Evolutionary conservation across 768 basidiomycete genomes (phyloP), one percentile per base, ranked within the genome.

Genomic region (Fomitopsis pulvina): DNA sequence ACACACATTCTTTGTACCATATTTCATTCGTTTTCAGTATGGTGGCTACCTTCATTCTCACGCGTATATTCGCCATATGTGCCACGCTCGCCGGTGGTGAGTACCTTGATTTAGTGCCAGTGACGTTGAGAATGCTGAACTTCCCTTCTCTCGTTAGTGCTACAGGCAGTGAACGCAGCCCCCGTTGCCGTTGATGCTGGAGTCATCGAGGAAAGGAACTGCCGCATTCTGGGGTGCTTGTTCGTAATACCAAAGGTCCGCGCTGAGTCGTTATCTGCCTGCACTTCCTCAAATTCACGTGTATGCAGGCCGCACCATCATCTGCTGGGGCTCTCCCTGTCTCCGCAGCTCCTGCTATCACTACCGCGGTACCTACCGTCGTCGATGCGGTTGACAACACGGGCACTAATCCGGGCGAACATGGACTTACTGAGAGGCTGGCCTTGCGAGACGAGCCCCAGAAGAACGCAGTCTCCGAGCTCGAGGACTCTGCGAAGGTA

Each of bases 41-140:
- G 6, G 39, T 49, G 26, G 27, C 39, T 16, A 43, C 40, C 20
- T 54, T 54, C n/a, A 50, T 54, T 26, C 45, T 54, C 18, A 54
- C 52, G 12, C 52, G 48, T 39, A 24, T 45, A 9, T 54, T 54
- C 24, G 44, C 45, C n/a, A 54, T 54, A 22, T 54, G 48, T 1
- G 52, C 48, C 9, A 28, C 47, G 25, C 9, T 54, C 14, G 22
- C 41, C 30, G 52, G 50, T 26, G 43, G 50, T 51, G 26, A 1
- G 50, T 38, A 9, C 16, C 1, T 22, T 26, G 14, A 11, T 21
- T 14, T 10, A 3, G 34, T 16, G 14, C 14, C 18, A 18, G 7
- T 16, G 14, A 8, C 26, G 10, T 7, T 25, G 26, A 8, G 10
- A 4, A 10, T 4, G 26, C 26, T 32, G 32, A 27, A 10, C 22